phyloP scores from a whole-genome alignment of 768 basidiomycete genomes.

The Kwoniella mangroviensis region DNA sequence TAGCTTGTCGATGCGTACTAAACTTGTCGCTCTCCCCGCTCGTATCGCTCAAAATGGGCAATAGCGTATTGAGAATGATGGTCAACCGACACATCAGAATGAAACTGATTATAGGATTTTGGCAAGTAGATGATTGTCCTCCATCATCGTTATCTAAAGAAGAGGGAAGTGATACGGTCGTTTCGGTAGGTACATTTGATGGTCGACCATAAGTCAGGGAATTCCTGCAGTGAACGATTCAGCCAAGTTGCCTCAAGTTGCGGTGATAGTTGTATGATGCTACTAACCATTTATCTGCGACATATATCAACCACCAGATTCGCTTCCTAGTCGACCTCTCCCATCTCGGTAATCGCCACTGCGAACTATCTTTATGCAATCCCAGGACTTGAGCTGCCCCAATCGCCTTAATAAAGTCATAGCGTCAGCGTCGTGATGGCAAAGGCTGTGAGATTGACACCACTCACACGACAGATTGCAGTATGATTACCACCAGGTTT shows the following conservation, averaged over 20 bases:
- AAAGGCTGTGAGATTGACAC: not conserved
- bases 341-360: conserved; percentile 2
- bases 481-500: not conserved
- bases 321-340: not conserved
- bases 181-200: not conserved
- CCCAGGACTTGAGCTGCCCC: not conserved
- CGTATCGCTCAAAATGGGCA: not conserved
- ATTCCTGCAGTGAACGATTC: not conserved
- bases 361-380: not conserved
- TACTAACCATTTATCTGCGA: not conserved
- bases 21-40: not conserved
- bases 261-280: no score
- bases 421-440: no score
- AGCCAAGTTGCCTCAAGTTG: no score
- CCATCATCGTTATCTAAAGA: not conserved
- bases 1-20: not conserved
- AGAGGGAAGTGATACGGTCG: not conserved
- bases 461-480: not conserved
- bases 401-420: not conserved
- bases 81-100: not conserved
- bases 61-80: not conserved
- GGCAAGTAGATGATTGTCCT: not conserved
- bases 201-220: not conserved
- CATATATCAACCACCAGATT: not conserved
- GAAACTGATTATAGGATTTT: not conserved